These are phyloP conservation scores for Mycosphaerelloides madeirae DNA, from an alignment of 2,329 filamentous ascomycete species.

Conservation along the genomic window DNA sequence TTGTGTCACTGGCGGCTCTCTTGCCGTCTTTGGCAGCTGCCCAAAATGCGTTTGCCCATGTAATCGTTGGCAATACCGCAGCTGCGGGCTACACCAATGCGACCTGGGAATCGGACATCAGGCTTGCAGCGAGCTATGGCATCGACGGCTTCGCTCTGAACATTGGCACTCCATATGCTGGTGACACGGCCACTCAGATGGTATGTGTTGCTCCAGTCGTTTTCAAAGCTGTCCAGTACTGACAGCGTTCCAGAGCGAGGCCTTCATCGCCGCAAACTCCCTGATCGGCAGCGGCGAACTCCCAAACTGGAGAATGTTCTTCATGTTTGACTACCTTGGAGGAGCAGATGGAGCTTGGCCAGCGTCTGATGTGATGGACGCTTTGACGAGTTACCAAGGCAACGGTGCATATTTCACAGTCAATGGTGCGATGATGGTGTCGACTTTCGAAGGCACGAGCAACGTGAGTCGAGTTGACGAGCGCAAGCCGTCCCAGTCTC, in stretches of 20 bases:
- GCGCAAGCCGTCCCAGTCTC: too few species aligned
- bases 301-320: constrained; percentile 49
- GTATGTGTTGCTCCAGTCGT: background rate
- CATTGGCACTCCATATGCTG: constrained; percentile 34
- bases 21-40: constrained; percentile 7
- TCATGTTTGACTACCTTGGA: constrained; percentile 53
- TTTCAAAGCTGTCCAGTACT: background rate
- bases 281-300: background rate
- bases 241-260: constrained; percentile 27
- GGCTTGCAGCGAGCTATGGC: constrained; percentile 9
- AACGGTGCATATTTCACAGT: constrained; percentile 46
- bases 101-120: constrained; percentile 11
- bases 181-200: constrained; percentile 31
- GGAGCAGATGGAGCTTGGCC: constrained; percentile 32
- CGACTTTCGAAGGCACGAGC: constrained; percentile 44
- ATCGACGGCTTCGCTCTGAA: constrained; percentile 51
- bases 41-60: constrained; percentile 15
- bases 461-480: too few species aligned
- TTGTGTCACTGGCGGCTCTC: constrained; percentile 1
- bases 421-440: constrained; percentile 49
- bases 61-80: constrained; percentile 11
- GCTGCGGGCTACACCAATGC: constrained; percentile 4
- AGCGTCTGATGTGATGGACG: constrained; percentile 37
- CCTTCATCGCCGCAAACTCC: constrained; percentile 36
- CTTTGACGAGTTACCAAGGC: constrained; percentile 44